Evolutionary conservation across 2,329 filamentous ascomycete species (phyloP).

Genomic region (Bisporella sp.): DNA sequence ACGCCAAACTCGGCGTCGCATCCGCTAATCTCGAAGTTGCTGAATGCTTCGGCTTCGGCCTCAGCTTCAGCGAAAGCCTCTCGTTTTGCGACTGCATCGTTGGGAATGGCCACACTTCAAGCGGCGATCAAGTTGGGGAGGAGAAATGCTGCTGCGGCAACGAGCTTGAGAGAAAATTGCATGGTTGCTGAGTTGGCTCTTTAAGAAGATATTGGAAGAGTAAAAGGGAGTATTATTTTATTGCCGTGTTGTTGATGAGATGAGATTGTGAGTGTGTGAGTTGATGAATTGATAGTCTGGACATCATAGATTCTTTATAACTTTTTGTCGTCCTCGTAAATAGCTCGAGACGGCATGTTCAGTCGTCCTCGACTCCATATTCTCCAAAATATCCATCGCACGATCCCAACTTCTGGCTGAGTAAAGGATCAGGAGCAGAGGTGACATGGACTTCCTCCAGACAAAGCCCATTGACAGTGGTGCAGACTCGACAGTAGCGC

Average conservation of each 20-base stretch:
- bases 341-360: background rate
- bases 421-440: too few species aligned
- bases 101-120: background rate
- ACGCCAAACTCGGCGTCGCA: background rate
- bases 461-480: too few species aligned
- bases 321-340: background rate
- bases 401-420: too few species aligned
- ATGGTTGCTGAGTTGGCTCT: background rate
- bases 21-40: background rate
- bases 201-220: too few species aligned
- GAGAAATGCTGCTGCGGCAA: background rate
- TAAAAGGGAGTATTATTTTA: background rate
- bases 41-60: background rate
- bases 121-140: background rate
- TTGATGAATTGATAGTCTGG: background rate
- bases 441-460: too few species aligned
- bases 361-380: background rate
- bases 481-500: too few species aligned
- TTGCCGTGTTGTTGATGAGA: background rate
- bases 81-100: background rate
- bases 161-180: background rate
- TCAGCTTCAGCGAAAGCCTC: background rate
- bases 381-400: too few species aligned
- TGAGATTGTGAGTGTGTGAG: background rate
- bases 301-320: background rate